A percentile compares a stretch with the other conserved stretches of the same genome.
Evolutionary conservation across 1,284 basidiomycete species (phyloP).

Genomic region (Kalmanozyma brasiliensis): DNA sequence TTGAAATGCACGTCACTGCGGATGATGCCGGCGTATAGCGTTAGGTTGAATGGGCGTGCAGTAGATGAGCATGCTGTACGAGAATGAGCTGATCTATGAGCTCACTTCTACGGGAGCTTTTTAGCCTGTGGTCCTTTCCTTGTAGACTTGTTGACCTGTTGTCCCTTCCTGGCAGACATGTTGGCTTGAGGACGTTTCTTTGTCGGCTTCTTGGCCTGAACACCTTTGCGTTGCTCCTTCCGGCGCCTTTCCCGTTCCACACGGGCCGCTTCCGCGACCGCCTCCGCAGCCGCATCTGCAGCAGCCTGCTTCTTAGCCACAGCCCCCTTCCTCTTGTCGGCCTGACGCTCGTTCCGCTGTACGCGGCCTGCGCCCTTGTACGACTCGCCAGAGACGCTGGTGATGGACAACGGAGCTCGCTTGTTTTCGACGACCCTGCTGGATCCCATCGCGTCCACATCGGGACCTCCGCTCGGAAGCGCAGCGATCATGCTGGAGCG

Average conservation of each 20-base stretch:
- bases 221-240: slow-evolving; percentile 38
- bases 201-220: slow-evolving; percentile 47
- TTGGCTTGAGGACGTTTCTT: slow-evolving; percentile 18
- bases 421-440: slow-evolving; percentile 20
- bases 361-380: slow-evolving; percentile 53
- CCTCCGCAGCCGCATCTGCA: too few relatives aligned
- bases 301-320: too few relatives aligned
- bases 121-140: too few relatives aligned
- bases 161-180: slow-evolving; percentile 7
- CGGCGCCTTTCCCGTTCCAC: too few relatives aligned
- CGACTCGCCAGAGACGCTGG: slow-evolving; percentile 41
- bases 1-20: too few relatives aligned
- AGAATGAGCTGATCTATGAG: too few relatives aligned
- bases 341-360: slow-evolving; percentile 37
- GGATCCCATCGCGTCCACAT: slow-evolving; percentile 13
- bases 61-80: too few relatives aligned
- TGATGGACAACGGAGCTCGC: slow-evolving; percentile 29
- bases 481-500: slow-evolving; percentile 37
- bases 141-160: too few relatives aligned
- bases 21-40: too few relatives aligned
- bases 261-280: too few relatives aligned
- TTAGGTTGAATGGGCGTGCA: too few relatives aligned
- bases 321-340: slow-evolving; percentile 51
- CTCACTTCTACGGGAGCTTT: too few relatives aligned
- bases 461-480: slow-evolving; percentile 44